A percentile compares a stretch with the other conserved stretches of the same genome.
Conservation (phyloP, 202 grass and related monocot species). For the Miscanthus sacchariflorus region DNA sequence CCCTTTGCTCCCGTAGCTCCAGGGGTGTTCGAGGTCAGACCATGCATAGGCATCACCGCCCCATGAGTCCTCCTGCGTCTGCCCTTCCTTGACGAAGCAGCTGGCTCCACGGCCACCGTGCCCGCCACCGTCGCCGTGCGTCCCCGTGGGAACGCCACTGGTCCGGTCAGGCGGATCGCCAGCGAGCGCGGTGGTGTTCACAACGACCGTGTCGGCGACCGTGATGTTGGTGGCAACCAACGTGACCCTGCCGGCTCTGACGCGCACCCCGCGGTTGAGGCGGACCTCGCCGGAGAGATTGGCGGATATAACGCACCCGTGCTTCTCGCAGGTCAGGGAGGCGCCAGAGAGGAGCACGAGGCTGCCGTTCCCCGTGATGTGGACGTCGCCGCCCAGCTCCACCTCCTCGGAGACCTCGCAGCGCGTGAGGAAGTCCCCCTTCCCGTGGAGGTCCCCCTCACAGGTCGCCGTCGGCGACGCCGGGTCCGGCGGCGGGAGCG, state of each 20-base stretch:
- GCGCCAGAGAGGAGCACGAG: conserved; percentile 71
- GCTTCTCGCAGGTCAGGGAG: conserved; percentile 67
- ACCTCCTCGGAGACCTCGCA: conserved; percentile 85
- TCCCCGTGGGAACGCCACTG: conserved; percentile 85
- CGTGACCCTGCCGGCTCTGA: conserved; percentile 72
- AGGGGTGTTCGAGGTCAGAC: conserved; percentile 73
- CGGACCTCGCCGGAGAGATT: conserved; percentile 80
- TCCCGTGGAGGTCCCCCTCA: conserved; percentile 72
- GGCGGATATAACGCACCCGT: conserved; percentile 74
- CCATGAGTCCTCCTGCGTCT: conserved; percentile 98
- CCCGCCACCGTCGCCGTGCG: conserved; percentile 87
- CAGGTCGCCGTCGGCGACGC: conserved; percentile 75
- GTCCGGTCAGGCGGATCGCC: conserved; percentile 82
- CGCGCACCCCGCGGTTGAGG: conserved; percentile 59
- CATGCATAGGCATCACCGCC: conserved; percentile 94
- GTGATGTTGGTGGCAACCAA: conserved; percentile 72
- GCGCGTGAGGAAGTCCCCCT: conserved; percentile 74
- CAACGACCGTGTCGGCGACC: conserved; percentile 68
- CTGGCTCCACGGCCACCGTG: conserved; percentile 91
- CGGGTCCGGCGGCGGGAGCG: conserved; percentile 73
- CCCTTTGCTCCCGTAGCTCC: conserved; percentile 93
- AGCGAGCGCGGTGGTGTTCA: conserved; percentile 77
- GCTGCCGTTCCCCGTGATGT: conserved; percentile 83
- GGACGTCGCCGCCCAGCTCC: conserved; percentile 61
- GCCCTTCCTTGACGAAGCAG: conserved; percentile 86